These are phyloP conservation scores for Trypanosoma cruzi DNA, from an alignment of 208 protist genomes.

Conservation along the genomic window DNA sequence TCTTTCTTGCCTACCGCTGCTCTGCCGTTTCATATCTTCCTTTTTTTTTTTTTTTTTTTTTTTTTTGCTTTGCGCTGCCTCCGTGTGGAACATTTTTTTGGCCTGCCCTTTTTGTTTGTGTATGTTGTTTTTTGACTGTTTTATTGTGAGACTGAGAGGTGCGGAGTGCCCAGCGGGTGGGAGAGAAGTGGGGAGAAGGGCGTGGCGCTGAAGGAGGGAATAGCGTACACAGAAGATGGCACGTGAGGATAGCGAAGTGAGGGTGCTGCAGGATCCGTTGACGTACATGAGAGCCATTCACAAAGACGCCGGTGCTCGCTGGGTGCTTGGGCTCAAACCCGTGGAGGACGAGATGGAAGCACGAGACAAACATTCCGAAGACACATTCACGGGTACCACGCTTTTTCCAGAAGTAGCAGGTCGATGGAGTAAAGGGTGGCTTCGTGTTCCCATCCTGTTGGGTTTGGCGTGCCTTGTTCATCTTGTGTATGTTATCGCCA, in stretches of 20 bases:
- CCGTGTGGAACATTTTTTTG: too few species aligned
- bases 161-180: too few species aligned
- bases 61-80: too few species aligned
- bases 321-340: conserved; percentile 75
- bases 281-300: conserved; percentile 47
- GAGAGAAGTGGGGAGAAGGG: neutral
- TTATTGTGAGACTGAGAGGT: neutral
- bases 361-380: conserved; percentile 6
- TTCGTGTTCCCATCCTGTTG: conserved; percentile 21
- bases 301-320: conserved; percentile 54
- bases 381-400: neutral
- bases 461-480: conserved; percentile 20
- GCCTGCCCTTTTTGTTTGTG: too few species aligned
- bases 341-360: conserved; percentile 40
- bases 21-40: too few species aligned
- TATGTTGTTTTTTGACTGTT: conserved; percentile 6
- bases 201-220: neutral
- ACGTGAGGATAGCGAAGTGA: conserved; percentile 28
- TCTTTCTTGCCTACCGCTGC: too few species aligned
- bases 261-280: conserved; percentile 62
- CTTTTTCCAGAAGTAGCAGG: neutral
- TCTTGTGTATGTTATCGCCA: neutral
- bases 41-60: conserved; percentile 16
- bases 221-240: conserved; percentile 10
- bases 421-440: neutral